Evolutionary conservation across 345 rosid species (phyloP), one percentile per base, ranked within the genome.

Genomic region (Citrus hindsii): DNA sequence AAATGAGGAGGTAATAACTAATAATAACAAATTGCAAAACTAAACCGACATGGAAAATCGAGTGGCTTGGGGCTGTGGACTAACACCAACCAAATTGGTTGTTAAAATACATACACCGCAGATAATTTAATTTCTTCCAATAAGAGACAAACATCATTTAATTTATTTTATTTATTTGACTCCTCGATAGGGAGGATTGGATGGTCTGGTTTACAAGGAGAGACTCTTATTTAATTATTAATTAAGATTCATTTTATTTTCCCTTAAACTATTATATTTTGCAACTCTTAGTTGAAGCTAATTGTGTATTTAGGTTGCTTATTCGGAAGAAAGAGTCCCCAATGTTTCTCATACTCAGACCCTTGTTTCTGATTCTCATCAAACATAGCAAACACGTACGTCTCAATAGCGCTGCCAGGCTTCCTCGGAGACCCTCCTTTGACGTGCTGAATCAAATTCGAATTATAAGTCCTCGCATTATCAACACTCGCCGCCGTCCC

Each of bases 391-490:
- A 83, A 83, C 40, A 83, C 24, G n/a, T 80, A 80, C 22, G 83
- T 56, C 73, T 80, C 79, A 0, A 83, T 69, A 13, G 81, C 85
- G 5, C 85, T 86, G 1, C 61, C 85, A 27, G 69, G 64, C 32
- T 84, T 87, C 64, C 78, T 82, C 48, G 80, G 73, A 5, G 73
- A 42, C 28, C 73, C 73, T 69, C 58, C 46, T 16, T 56, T 72
- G 19, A 55, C 64, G 9, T 69, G 73, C 69, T 81, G 86, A 40
- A 87, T 81, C 86, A 90, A 67, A 38, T 91, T 91, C 63, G 85
- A 84, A 68, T 84, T 84, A 70, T 91, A 88, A 64, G 79, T 86
- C 77, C 84, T 86, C 7, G 93, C 95, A 64, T 91, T 90, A 0
- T 84, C 88, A 7, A 73, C 40, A 9, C 56, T 77, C 0, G 92